Conservation (phyloP, 2,329 filamentous ascomycete genomes). For the Ceratocystis alfenasii region DNA sequence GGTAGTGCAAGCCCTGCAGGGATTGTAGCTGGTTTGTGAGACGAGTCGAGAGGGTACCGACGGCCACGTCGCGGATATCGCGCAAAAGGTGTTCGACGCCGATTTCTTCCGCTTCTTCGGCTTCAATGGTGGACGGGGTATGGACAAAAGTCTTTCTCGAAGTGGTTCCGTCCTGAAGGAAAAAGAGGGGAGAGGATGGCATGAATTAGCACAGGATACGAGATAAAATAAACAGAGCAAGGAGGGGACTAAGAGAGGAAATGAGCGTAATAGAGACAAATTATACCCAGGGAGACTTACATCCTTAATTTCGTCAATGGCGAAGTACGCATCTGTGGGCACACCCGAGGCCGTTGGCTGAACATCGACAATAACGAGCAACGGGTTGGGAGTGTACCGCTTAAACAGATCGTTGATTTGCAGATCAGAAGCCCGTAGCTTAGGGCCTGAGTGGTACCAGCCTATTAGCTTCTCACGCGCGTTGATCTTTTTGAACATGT, state of each 20-base stretch:
- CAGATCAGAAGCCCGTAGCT: slow-evolving; percentile 88
- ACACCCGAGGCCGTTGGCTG: slow-evolving; percentile 97
- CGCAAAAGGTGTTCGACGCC: slow-evolving; percentile 94
- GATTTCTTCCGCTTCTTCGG: slow-evolving; percentile 97
- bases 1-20: slow-evolving; percentile 85
- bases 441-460: slow-evolving; percentile 98
- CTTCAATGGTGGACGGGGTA: slow-evolving; percentile 95
- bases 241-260: not conserved
- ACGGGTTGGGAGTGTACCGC: slow-evolving; percentile 90
- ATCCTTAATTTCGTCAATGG: slow-evolving; percentile 98
- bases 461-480: slow-evolving; percentile 97
- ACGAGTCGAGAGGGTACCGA: slow-evolving; percentile 88
- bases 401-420: slow-evolving; percentile 99
- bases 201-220: not conserved
- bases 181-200: not conserved
- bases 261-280: not conserved
- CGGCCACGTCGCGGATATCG: slow-evolving; percentile 95
- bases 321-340: slow-evolving; percentile 97
- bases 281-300: slow-evolving; percentile 10
- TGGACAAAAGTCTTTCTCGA: slow-evolving; percentile 97
- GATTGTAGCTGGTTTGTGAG: slow-evolving; percentile 97
- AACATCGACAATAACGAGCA: slow-evolving; percentile 96
- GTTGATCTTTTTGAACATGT: slow-evolving; percentile 99
- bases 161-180: slow-evolving; percentile 75
- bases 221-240: slow-evolving; percentile 9